phyloP scores from a whole-genome alignment of 106 monocot genomes.

The Cymbidium sinense region DNA sequence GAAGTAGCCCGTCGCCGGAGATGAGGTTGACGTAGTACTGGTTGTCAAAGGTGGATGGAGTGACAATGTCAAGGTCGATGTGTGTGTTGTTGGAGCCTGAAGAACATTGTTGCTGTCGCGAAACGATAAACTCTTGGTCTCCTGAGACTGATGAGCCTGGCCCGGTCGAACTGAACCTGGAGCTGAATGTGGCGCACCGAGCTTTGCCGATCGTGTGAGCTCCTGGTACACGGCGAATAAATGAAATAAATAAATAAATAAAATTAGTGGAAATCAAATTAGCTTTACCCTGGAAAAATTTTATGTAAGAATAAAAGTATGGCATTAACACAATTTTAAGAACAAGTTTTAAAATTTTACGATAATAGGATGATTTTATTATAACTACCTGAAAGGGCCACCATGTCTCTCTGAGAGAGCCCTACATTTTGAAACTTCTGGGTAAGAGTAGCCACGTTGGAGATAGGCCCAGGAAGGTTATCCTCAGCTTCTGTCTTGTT shows the following conservation, averaged over 20 bases:
- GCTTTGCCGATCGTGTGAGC: conserved; percentile 92
- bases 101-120: conserved; percentile 69
- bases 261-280: neutral
- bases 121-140: conserved; percentile 45
- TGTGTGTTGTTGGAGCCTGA: conserved; percentile 38
- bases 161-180: conserved; percentile 28
- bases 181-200: conserved; percentile 59
- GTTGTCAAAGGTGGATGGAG: conserved; percentile 88
- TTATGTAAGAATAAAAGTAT: too few species aligned
- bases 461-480: conserved; percentile 74
- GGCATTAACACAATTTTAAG: too few species aligned
- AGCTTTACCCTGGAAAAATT: neutral
- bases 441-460: conserved; percentile 51
- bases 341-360: neutral
- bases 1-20: conserved; percentile 63
- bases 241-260: neutral
- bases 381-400: conserved; percentile 70
- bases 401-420: conserved; percentile 73
- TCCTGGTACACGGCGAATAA: conserved; percentile 25
- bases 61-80: conserved; percentile 56
- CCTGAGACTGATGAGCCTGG: neutral
- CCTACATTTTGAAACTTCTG: conserved; percentile 59
- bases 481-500: conserved; percentile 36
- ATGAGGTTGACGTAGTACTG: conserved; percentile 84
- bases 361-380: neutral